These are phyloP conservation scores for Hylodesmum podocarpum DNA, from an alignment of 306 rosid genomes.

Conservation along the genomic window DNA sequence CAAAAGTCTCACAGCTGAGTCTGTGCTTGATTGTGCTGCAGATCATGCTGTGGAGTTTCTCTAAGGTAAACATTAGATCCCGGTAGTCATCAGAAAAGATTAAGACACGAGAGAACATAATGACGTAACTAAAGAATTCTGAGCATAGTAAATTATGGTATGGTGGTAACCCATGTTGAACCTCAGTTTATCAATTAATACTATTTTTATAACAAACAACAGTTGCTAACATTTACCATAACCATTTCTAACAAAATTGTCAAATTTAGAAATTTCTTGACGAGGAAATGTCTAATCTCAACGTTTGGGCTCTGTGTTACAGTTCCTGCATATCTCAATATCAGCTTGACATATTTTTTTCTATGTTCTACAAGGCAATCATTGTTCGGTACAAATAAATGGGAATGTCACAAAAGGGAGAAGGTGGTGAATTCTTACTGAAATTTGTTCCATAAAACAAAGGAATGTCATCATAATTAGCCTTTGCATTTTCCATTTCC, in stretches of 20 bases:
- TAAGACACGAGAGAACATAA: background rate
- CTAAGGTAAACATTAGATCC: background rate
- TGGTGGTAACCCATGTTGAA: background rate
- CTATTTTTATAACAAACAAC: background rate
- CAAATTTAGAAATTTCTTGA: background rate
- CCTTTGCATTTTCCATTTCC: background rate
- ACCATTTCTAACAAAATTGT: background rate
- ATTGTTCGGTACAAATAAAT: background rate
- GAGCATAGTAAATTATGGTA: background rate
- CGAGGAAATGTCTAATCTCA: background rate
- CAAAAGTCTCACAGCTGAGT: background rate
- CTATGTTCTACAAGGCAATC: background rate
- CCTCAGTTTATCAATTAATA: background rate
- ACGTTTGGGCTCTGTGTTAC: background rate
- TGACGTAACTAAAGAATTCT: background rate
- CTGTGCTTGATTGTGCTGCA: background rate
- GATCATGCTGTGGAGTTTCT: background rate
- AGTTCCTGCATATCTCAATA: background rate
- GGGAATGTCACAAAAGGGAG: background rate
- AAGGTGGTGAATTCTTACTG: no score
- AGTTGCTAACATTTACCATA: background rate
- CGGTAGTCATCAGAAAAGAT: background rate
- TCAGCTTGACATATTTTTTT: background rate
- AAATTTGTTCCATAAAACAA: no score
- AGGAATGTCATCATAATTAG: no score